Percentiles rank a stretch among this genome's conserved stretches.
Conservation (phyloP, 805 yeast species). For the Ogataea sp. region DNA sequence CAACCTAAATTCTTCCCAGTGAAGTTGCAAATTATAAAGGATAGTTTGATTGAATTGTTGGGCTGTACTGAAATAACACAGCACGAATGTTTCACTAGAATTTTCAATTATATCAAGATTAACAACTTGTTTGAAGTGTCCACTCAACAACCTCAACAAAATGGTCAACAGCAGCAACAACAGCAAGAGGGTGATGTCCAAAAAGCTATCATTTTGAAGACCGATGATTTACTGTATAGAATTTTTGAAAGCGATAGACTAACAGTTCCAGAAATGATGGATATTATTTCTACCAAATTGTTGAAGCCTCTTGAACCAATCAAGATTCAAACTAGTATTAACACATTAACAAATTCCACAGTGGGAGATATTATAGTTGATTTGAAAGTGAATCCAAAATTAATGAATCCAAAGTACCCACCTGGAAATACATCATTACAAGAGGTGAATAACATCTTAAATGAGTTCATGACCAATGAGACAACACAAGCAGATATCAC, state of each 20-base stretch:
- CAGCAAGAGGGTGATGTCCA: neutral
- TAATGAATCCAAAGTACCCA: conserved; percentile 30
- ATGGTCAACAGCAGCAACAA: conserved; percentile 12
- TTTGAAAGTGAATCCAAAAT: conserved; percentile 44
- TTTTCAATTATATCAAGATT: conserved; percentile 27
- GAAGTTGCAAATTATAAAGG: conserved; percentile 54
- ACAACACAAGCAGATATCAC: conserved; percentile 30
- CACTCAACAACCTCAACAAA: conserved; percentile 1
- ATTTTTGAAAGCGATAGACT: conserved; percentile 45
- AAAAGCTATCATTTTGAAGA: conserved; percentile 21
- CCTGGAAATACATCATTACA: conserved; percentile 22
- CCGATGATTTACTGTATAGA: conserved; percentile 37
- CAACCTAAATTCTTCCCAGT: conserved; percentile 75
- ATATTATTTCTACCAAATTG: conserved; percentile 57
- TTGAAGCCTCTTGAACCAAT: conserved; percentile 76
- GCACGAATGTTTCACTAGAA: conserved; percentile 57
- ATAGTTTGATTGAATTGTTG: conserved; percentile 53
- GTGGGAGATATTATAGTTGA: conserved; percentile 78
- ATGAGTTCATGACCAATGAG: conserved; percentile 35
- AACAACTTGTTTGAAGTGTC: conserved; percentile 26
- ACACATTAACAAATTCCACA: conserved; percentile 70
- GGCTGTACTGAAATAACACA: conserved; percentile 78
- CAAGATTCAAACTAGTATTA: conserved; percentile 61
- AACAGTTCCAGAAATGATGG: conserved; percentile 65
- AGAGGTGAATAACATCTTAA: conserved; percentile 34